A percentile compares a stretch with the other conserved stretches of the same genome.
Evolutionary conservation across 2,329 filamentous ascomycete genomes (phyloP).

Genomic region (Kalmusia sp.): DNA sequence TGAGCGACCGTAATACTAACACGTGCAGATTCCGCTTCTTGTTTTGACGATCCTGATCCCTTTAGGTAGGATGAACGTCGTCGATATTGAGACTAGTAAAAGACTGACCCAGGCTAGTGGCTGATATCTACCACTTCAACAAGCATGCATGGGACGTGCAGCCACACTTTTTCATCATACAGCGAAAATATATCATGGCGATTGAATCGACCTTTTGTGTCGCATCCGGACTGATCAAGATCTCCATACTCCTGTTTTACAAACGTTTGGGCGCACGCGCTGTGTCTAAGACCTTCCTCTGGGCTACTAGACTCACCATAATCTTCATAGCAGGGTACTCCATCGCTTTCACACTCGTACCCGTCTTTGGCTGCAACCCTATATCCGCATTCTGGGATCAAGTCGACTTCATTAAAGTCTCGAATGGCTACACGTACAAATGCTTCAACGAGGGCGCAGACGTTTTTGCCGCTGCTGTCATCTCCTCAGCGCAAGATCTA

Average conservation of each 20-base stretch:
- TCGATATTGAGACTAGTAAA: neutral
- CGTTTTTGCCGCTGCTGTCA: constrained; percentile 33
- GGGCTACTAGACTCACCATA: constrained; percentile 34
- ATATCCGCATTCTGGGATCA: constrained; percentile 43
- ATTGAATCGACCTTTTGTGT: constrained; percentile 35
- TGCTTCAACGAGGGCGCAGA: constrained; percentile 44
- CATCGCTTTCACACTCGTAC: constrained; percentile 34
- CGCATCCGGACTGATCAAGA: constrained; percentile 37
- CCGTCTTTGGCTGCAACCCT: constrained; percentile 37
- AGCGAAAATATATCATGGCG: constrained; percentile 37
- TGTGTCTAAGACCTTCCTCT: constrained; percentile 32
- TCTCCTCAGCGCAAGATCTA: constrained; percentile 36
- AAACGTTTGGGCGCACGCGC: constrained; percentile 34
- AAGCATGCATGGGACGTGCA: constrained; percentile 38
- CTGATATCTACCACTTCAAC: constrained; percentile 25
- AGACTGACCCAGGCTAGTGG: constrained; percentile 23
- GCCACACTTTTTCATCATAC: constrained; percentile 16
- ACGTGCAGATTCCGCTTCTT: constrained; percentile 22
- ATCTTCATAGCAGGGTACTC: constrained; percentile 33
- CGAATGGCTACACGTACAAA: constrained; percentile 32
- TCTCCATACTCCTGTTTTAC: constrained; percentile 44
- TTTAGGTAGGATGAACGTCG: constrained; percentile 18
- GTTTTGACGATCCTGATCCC: constrained; percentile 29
- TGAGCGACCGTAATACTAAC: constrained; percentile 12
- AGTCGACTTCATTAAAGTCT: constrained; percentile 19